Conservation (phyloP, 176 grass and related monocot species). For the Avena atlantica region DNA sequence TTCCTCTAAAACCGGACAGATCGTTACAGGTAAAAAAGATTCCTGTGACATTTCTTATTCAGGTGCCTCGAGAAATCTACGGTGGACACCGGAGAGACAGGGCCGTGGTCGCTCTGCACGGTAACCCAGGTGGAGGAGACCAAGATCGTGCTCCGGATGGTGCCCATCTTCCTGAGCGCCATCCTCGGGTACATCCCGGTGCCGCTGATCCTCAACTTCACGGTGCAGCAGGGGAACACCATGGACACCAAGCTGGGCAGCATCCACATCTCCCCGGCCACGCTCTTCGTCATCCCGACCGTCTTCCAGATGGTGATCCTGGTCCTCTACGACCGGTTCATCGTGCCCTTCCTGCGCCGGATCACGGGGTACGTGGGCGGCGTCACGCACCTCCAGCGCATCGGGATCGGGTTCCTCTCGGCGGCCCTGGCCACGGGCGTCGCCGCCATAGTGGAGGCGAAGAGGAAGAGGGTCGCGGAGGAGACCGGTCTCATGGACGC, state of each 20-base stretch:
- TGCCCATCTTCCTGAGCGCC: constrained; percentile 78
- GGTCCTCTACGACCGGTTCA: constrained; percentile 64
- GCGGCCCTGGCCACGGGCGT: constrained; percentile 49
- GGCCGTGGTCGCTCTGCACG: constrained; percentile 68
- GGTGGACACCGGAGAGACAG: constrained; percentile 30
- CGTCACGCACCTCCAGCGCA: constrained; percentile 74
- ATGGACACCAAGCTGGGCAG: constrained; percentile 75
- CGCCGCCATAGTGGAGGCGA: constrained; percentile 69
- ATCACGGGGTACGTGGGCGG: constrained; percentile 69
- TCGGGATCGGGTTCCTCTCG: constrained; percentile 68
- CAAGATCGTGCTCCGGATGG: constrained; percentile 76
- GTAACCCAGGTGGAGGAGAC: constrained; percentile 83
- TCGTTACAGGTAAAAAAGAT: neutral
- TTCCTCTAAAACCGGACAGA: neutral
- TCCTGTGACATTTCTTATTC: neutral
- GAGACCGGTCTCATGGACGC: constrained; percentile 36
- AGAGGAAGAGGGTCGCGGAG: constrained; percentile 44
- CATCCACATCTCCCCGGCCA: constrained; percentile 67
- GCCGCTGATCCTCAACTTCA: constrained; percentile 64
- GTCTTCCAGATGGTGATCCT: constrained; percentile 81
- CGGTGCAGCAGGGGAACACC: constrained; percentile 85
- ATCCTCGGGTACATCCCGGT: constrained; percentile 63
- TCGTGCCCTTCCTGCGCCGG: constrained; percentile 60
- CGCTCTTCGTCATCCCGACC: constrained; percentile 71
- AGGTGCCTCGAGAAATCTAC: constrained; percentile 82